A percentile compares a stretch with the other conserved stretches of the same genome.
Evolutionary conservation across 2,329 filamentous ascomycete genomes (phyloP).

Genomic region (Byssoonygena ceratinophila): DNA sequence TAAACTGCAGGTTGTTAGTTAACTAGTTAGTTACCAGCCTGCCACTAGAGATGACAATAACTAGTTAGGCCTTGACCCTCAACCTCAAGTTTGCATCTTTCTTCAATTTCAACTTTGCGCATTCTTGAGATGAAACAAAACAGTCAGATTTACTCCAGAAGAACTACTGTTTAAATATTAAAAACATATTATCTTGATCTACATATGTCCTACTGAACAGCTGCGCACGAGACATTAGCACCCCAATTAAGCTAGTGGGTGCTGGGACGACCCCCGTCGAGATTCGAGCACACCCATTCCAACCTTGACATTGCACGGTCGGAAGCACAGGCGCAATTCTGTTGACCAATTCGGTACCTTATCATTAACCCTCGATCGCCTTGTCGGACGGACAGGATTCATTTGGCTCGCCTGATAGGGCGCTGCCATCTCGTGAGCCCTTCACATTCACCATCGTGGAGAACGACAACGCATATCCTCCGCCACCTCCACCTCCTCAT

Average conservation of each 20-base stretch:
- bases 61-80: background rate
- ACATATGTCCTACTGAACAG: conserved; percentile 1
- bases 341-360: background rate
- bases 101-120: background rate
- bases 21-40: background rate
- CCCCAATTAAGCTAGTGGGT: conserved; percentile 4
- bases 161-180: conserved; percentile 1
- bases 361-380: conserved; percentile 17
- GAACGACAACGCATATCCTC: conserved; percentile 28
- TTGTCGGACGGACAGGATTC: conserved; percentile 27
- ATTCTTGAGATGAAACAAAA: background rate
- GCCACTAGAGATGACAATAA: background rate
- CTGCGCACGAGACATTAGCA: conserved; percentile 6
- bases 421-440: conserved; percentile 30
- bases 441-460: conserved; percentile 31
- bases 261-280: background rate
- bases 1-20: background rate
- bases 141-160: background rate
- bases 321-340: background rate
- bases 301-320: background rate
- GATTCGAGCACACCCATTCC: background rate
- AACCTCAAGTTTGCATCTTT: background rate
- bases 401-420: conserved; percentile 35
- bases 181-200: background rate
- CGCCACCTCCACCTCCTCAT: conserved; percentile 33